Evolutionary conservation across 148 eudicot genomes (phyloP), one percentile per base, ranked within the genome.

Genomic region (Tetragonia tetragonoides): DNA sequence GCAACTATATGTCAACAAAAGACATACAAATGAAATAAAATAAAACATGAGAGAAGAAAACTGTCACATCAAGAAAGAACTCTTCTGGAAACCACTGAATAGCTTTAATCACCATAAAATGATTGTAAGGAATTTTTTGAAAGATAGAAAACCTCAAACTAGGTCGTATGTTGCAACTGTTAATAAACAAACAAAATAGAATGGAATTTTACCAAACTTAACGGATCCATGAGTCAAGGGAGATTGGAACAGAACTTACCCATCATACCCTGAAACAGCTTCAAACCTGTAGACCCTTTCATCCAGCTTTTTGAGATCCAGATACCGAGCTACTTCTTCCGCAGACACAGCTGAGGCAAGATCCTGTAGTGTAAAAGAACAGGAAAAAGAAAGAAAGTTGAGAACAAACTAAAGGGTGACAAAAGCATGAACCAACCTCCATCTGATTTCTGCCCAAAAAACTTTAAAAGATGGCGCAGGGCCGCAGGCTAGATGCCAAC

Each of bases 301-400:
- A 79, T 93, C 97, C 81, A 95, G 79, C 70, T 93, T 93, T 73
- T 95, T 95, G 39, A 95, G 99, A 79, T 95, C 99, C 73, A 95
- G 80, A 78, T 91, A 95, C 77, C 86, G 91, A 72, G 91, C 90
- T 80, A 95, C 89, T 84, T 93, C 99, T 81, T 95, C 99, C 70
- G 89, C 86, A 63, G 97, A 83, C 54, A 88, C 94, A 53, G 99
- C 90, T 54, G 90, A 89, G 72, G 94, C 80, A 77, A 90, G 95
- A 85, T 95, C 99, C 99, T 95, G 86, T 74, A 65, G 62, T 17
- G n/a, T 74, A 49, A 40, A 66, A 40, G 46, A 28, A 61, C 9
- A 62, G 57, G 10, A 67, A 57, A 76, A 10, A 10, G 51, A 46
- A 10, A 46, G 51, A 10, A 46, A 10, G 11, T 1, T 10, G 11